phyloP scores from a whole-genome alignment of 345 rosid species.

The Eucalyptus albens region DNA sequence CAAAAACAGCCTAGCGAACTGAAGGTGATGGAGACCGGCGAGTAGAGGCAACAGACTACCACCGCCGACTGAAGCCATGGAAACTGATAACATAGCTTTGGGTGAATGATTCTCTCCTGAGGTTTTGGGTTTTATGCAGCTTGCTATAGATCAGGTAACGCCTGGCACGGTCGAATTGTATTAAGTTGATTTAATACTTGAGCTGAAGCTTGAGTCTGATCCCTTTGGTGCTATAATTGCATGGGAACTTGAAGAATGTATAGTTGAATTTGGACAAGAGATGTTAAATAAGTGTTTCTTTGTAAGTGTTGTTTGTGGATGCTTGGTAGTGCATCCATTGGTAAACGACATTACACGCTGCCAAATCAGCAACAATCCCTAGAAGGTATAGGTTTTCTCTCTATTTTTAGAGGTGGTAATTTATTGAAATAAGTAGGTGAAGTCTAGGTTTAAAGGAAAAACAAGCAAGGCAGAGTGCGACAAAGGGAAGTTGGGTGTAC shows the following conservation, averaged over 20 bases:
- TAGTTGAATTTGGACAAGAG: not conserved
- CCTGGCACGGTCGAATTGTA: not conserved
- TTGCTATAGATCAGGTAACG: not conserved
- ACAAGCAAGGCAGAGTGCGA: too few relatives aligned
- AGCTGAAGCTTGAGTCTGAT: not conserved
- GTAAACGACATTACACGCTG: too few relatives aligned
- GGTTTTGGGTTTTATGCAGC: not conserved
- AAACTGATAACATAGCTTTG: not conserved
- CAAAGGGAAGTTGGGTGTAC: too few relatives aligned
- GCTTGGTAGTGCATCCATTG: too few relatives aligned
- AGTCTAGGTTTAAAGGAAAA: too few relatives aligned
- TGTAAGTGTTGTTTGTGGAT: too few relatives aligned
- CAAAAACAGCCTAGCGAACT: too few relatives aligned
- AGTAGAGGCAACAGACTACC: not conserved
- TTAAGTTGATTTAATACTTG: not conserved
- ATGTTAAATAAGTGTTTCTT: not conserved
- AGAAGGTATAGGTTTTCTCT: too few relatives aligned
- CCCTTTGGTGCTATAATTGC: not conserved
- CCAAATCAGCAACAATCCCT: too few relatives aligned
- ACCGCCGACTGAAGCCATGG: not conserved
- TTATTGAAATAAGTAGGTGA: too few relatives aligned
- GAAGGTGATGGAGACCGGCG: rapidly evolving
- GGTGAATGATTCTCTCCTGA: not conserved
- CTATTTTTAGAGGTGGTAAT: too few relatives aligned
- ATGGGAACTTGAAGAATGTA: not conserved